Base-by-base conservation (phyloP, 148 eudicot genomes). In the Spergularia bocconei region DNA sequence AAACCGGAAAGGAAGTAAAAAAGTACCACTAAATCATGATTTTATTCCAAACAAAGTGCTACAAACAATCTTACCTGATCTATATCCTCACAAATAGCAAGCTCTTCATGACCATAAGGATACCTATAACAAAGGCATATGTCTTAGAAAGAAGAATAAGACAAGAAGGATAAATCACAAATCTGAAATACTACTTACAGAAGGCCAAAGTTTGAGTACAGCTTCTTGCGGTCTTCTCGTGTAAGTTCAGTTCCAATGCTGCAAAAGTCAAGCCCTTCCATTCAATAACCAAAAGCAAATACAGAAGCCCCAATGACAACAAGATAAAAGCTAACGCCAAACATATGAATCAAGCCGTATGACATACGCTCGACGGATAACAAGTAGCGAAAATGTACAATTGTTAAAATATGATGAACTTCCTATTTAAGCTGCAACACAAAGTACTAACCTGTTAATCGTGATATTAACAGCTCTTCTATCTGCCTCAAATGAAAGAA, bases 201-300 rank as follows among this genome's bases (percentile, higher is more conserved):
- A 56, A 94, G 88, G 51, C 97, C 97, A 83, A 94, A 94, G 72
- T 83, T 85, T 73, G 97, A 90, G 81, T 94, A 94, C 80, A 94
- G 75, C 86, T 94, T 94, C 89, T 81, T 88, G 39, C 98, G 89
- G 63, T 94, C 98, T 77, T 95, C 98, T 59, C 98, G 88, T 67
- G 98, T 95, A 69, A 94, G 97, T 85, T 95, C 98, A 29, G 98
- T 95, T 72, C 98, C 97, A 77, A 92, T 95, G 84, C 97, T 92
- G 89, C 74, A 88, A 57, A 79, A 54, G 23, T 57, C 73, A 70
- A 75, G 64, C 63, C 47, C 63, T 54, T 14, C 44, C 56, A 53
- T 69, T 71, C 58, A 66, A 48, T 56, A 67, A 51, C 13, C 17
- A 57, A 25, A 71, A 2, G 14, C 74, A 77, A 61, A 48, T 50